Evolutionary conservation across 2,329 filamentous ascomycete genomes (phyloP), one percentile per base, ranked within the genome.

Genomic region (Apiospora rasikravindrae): DNA sequence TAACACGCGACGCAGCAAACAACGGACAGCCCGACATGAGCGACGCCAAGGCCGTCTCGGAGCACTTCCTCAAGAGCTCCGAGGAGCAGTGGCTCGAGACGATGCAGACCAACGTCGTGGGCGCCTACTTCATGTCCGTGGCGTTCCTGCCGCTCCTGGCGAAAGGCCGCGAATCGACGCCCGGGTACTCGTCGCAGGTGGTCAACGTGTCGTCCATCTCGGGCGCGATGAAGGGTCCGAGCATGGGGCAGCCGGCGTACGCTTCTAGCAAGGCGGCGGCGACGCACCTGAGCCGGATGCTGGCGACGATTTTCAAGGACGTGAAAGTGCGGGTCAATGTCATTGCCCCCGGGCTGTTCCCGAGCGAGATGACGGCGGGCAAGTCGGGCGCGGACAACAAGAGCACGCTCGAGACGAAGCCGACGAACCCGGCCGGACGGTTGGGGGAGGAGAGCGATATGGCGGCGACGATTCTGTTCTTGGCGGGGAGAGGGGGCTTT

Each of bases 321-420:
- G 83, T 88, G 68, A 86, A 87, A 76, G 85, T 91, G 61, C 82
- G 88, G 16, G 84, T 90, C 72, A 90, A 91, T 79, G 84, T 81
- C 66, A 89, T 91, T 73, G 86, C 87, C 0, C 88, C 88, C 0
- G 87, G 87, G 13, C 80, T 89, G 4, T 79, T 79, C 71, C 76
- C 77, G 14, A 76, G 77, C 42, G 79, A 87, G 82, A 87, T 88
- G 85, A 88, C 86, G 8, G 82, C 83, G 11, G 83, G 84, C 0
- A 75, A 78, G 14, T 85, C 84, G 2, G 82, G 81, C 22, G 82
- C 85, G 24, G 81, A 84, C 53, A 86, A 87, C 77, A 87, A 87
- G 78, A 84, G 81, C 29, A 77, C 80, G 33, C 80, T 87, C 51
- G 79, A 84, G 61, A 81, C 79, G 71, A 75, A 80, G 57, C 78